phyloP scores from a whole-genome alignment of 306 rosid species.

The Glycine soja region DNA sequence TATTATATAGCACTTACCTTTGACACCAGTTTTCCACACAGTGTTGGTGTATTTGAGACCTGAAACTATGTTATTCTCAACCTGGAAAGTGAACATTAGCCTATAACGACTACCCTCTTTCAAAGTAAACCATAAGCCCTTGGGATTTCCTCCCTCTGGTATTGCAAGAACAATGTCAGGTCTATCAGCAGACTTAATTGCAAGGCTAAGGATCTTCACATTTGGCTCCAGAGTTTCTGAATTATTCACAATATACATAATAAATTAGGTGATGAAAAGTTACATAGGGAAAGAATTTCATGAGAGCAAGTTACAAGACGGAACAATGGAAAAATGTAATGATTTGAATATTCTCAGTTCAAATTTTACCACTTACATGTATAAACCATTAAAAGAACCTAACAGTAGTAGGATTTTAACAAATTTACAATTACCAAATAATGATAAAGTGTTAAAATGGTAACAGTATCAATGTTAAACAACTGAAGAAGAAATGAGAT shows the following conservation, averaged over 20 bases:
- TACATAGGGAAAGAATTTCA: constrained; percentile 19
- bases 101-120: constrained; percentile 97
- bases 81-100: constrained; percentile 78
- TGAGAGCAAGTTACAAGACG: not conserved
- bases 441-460: constrained; percentile 4
- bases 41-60: constrained; percentile 95
- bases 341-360: not conserved
- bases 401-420: not conserved
- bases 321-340: constrained; percentile 18
- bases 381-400: constrained; percentile 17
- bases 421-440: constrained; percentile 27
- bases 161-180: constrained; percentile 77
- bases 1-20: constrained; percentile 52
- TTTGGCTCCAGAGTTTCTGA: constrained; percentile 88
- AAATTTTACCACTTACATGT: not conserved
- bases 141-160: constrained; percentile 81
- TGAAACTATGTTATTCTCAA: constrained; percentile 84
- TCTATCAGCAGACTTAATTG: constrained; percentile 76
- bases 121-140: constrained; percentile 92
- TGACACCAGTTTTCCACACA: constrained; percentile 92
- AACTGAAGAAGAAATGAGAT: not conserved
- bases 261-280: not conserved
- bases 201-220: constrained; percentile 87
- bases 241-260: constrained; percentile 22
- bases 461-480: not conserved